Conservation (phyloP, 305 asterid species). For the Lippia alba region DNA sequence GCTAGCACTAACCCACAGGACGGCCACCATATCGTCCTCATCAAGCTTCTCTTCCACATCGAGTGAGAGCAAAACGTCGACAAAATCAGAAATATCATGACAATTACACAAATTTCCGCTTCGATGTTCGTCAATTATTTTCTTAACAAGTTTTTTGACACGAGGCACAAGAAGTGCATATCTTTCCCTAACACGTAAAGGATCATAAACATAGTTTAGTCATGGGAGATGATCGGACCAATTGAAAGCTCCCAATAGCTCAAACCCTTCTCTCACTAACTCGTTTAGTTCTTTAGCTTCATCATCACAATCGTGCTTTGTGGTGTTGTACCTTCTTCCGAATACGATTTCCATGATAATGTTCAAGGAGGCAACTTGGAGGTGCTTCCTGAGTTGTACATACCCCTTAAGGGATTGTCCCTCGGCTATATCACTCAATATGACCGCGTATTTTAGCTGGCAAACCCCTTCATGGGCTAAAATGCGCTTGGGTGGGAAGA, state of each 20-base stretch:
- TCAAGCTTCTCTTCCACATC: conserved; percentile 59
- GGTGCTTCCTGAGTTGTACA: conserved; percentile 52
- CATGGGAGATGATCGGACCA: conserved; percentile 78
- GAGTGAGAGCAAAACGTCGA: conserved; percentile 62
- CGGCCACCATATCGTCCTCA: conserved; percentile 68
- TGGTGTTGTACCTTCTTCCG: conserved; percentile 48
- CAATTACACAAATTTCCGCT: conserved; percentile 7
- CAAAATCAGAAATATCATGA: conserved; percentile 44
- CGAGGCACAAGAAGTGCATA: conserved; percentile 50
- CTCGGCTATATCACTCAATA: conserved; percentile 45
- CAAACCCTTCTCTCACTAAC: conserved; percentile 66
- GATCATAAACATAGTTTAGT: conserved; percentile 55
- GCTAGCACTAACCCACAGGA: conserved; percentile 60
- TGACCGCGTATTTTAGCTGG: conserved; percentile 49
- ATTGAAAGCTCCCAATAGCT: conserved; percentile 67
- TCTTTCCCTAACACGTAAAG: conserved; percentile 48
- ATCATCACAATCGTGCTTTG: conserved; percentile 34
- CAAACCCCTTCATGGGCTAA: conserved; percentile 50
- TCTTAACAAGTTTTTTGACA: conserved; percentile 48
- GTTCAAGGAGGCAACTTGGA: conserved; percentile 57
- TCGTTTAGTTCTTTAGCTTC: conserved; percentile 53
- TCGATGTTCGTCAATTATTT: conserved; percentile 51
- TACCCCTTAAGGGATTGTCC: conserved; percentile 51
- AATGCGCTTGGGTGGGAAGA: conserved; percentile 59
- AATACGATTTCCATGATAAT: conserved; percentile 60